Evolutionary conservation across 2,329 filamentous ascomycete genomes (phyloP).

Genomic region (Talaromyces sp.): DNA sequence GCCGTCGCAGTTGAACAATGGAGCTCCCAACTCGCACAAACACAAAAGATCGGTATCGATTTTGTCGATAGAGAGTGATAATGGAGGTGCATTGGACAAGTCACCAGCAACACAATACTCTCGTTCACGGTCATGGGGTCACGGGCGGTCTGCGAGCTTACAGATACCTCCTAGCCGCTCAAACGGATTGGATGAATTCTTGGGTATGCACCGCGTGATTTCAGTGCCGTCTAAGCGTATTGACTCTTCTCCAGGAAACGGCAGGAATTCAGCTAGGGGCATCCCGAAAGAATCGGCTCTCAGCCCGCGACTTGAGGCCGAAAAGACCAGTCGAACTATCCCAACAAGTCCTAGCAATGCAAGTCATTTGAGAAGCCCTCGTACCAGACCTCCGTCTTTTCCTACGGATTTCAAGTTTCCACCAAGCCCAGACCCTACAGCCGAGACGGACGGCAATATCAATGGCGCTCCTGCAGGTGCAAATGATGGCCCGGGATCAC

Average conservation of each 20-base stretch:
- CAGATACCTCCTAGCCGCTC: constrained; percentile 62
- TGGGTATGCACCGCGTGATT: constrained; percentile 30
- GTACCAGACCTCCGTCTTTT: constrained; percentile 35
- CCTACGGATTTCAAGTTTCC: constrained; percentile 58
- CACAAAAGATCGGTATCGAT: constrained; percentile 79
- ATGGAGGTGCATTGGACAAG: constrained; percentile 28
- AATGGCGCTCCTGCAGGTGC: constrained; percentile 30
- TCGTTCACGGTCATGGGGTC: constrained; percentile 60
- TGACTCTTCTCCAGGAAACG: constrained; percentile 24
- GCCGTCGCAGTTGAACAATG: constrained; percentile 23
- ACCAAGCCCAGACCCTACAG: constrained; percentile 36
- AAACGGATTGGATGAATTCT: constrained; percentile 40
- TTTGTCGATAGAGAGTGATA: constrained; percentile 65
- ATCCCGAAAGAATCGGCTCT: constrained; percentile 32
- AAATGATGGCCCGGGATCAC: constrained; percentile 23
- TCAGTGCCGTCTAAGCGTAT: neutral
- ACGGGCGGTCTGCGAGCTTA: constrained; percentile 76
- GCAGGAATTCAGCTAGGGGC: constrained; percentile 34
- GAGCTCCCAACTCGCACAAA: constrained; percentile 40
- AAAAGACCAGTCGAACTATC: constrained; percentile 28
- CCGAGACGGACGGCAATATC: constrained; percentile 27
- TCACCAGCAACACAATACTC: constrained; percentile 34
- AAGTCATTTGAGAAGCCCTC: constrained; percentile 42
- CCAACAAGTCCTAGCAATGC: constrained; percentile 26
- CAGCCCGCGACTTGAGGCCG: constrained; percentile 33